A percentile compares a stretch with the other conserved stretches of the same genome.
phyloP scores from a whole-genome alignment of 805 yeast genomes.

The Pichia membranifaciens region DNA sequence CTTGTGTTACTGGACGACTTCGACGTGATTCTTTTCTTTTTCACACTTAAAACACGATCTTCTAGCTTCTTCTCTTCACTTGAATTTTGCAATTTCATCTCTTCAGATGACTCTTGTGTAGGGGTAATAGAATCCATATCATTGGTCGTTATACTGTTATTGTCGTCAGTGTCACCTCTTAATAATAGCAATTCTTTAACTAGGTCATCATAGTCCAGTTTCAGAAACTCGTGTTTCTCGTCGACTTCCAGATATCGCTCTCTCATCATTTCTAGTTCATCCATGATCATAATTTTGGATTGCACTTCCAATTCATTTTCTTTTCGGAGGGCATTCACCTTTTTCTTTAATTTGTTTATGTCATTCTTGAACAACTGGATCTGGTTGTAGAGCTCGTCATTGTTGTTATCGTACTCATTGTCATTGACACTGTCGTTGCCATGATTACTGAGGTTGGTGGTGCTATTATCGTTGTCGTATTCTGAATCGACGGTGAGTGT shows the following conservation, averaged over 20 bases:
- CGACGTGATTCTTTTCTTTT: constrained; percentile 10
- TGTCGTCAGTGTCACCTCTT: constrained; percentile 7
- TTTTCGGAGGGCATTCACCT: constrained; percentile 36
- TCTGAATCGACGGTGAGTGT: too few relatives aligned
- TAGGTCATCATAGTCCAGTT: constrained; percentile 26
- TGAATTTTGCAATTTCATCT: neutral
- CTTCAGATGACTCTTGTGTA: neutral
- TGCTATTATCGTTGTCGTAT: too few relatives aligned
- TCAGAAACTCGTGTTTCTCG: constrained; percentile 23
- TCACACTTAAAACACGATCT: neutral
- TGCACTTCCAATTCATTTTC: constrained; percentile 49
- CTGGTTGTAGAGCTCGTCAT: constrained; percentile 11
- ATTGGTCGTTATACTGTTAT: constrained; percentile 6
- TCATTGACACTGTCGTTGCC: too few relatives aligned
- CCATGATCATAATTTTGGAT: constrained; percentile 47
- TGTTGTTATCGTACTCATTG: neutral
- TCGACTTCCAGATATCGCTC: constrained; percentile 30
- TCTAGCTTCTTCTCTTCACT: neutral
- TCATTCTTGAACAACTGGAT: constrained; percentile 16
- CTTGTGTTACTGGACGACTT: constrained; percentile 4
- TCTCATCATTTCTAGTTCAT: constrained; percentile 46
- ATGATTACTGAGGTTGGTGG: too few relatives aligned
- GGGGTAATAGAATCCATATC: constrained; percentile 4
- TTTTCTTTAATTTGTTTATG: constrained; percentile 24
- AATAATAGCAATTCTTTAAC: constrained; percentile 20